Percentiles rank a stretch among this genome's conserved stretches.
phyloP scores from a whole-genome alignment of 768 basidiomycete species.

The Collybiopsis confluens region DNA sequence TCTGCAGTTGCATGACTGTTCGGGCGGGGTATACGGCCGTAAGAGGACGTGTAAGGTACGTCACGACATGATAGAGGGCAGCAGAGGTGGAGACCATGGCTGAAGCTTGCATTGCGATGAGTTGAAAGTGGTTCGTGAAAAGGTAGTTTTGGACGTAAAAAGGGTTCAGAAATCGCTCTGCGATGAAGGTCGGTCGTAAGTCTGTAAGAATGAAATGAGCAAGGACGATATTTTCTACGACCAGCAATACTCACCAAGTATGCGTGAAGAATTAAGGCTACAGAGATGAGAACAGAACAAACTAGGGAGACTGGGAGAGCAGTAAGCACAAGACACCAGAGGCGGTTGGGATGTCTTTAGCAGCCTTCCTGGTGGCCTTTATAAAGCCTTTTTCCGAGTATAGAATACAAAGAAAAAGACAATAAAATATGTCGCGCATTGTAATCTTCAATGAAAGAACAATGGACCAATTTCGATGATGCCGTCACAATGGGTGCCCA shows the following conservation, averaged over 20 bases:
- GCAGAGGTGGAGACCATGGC: not conserved
- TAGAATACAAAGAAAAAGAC: not conserved
- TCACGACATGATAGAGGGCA: not conserved
- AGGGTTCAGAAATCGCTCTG: too few species aligned
- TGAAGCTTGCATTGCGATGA: not conserved
- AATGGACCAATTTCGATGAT: not conserved
- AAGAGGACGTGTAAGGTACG: not conserved
- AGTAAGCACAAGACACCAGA: constrained; percentile 3
- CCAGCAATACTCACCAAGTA: too few species aligned
- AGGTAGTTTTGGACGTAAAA: too few species aligned
- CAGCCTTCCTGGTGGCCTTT: not conserved
- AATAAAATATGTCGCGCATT: constrained; percentile 1
- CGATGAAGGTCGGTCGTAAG: too few species aligned
- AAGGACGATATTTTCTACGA: too few species aligned
- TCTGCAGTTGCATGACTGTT: constrained; percentile 1
- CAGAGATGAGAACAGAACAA: too few species aligned
- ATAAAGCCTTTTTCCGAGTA: not conserved
- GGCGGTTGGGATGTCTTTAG: not conserved
- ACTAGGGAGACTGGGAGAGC: not conserved
- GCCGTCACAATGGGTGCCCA: not conserved
- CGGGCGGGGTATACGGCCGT: not conserved
- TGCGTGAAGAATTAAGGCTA: too few species aligned
- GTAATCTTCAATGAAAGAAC: not conserved
- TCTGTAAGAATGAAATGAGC: too few species aligned
- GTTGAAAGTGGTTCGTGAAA: too few species aligned